These are phyloP conservation scores for Climacium dendroides DNA, from an alignment of 225 moss, liverwort and hornwort species.

Conservation along the genomic window DNA sequence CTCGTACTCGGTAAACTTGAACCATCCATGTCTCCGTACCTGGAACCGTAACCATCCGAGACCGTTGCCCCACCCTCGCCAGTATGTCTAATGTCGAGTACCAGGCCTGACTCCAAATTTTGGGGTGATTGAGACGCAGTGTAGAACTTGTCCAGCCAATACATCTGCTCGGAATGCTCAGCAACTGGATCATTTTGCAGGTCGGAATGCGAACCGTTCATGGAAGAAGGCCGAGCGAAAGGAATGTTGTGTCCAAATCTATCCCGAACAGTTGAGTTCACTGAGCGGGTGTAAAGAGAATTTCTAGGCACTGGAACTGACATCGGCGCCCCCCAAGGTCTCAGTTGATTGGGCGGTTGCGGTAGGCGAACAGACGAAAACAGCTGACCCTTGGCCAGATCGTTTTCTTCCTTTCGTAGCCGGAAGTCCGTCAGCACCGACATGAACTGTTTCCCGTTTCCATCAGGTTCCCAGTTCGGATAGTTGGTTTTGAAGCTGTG, in stretches of 20 bases:
- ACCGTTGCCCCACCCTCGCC: constrained; percentile 7
- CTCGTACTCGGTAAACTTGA: constrained; percentile 2
- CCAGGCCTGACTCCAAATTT: constrained; percentile 44
- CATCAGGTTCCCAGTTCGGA: constrained; percentile 97
- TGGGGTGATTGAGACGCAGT: constrained; percentile 84
- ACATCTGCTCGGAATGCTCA: constrained; percentile 52
- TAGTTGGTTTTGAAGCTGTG: constrained; percentile 90
- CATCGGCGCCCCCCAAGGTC: constrained; percentile 33
- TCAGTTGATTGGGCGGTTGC: constrained; percentile 32
- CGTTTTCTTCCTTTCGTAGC: constrained; percentile 52
- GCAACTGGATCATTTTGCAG: constrained; percentile 4
- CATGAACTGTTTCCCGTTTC: constrained; percentile 79
- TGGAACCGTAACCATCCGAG: not conserved
- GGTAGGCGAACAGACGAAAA: constrained; percentile 40
- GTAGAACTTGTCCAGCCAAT: constrained; percentile 83
- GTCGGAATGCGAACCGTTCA: constrained; percentile 14
- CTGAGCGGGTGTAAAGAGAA: constrained; percentile 38
- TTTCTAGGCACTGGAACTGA: constrained; percentile 37
- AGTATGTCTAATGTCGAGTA: constrained; percentile 27
- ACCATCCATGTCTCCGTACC: constrained; percentile 16
- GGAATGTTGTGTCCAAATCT: constrained; percentile 46
- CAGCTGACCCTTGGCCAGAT: constrained; percentile 39
- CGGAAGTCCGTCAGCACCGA: constrained; percentile 77
- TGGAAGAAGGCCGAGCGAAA: constrained; percentile 42
- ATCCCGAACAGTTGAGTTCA: constrained; percentile 41